Base-by-base conservation (phyloP, 2,329 filamentous ascomycete species). In the Hypomyces rosellus region DNA sequence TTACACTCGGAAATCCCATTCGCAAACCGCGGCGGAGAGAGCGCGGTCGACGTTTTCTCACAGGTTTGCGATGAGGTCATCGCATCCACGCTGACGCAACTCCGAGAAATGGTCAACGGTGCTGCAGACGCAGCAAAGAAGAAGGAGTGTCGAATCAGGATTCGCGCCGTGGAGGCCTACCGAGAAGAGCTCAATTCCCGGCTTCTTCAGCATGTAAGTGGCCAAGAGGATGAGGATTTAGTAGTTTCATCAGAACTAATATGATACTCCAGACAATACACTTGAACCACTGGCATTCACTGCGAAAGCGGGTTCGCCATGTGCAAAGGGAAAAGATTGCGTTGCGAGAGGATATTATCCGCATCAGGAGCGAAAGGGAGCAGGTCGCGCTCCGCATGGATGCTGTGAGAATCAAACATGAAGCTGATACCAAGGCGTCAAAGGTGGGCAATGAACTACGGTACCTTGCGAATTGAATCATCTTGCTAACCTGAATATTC, bases 371-470 rank as follows among this genome's bases (percentile, higher is more conserved):
- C 18, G 81, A 85, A 65, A 71, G 80, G 47, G 80, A 85, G 57
- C 75, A 84, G 55, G 76, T 85, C 7, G 80, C 77, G 5, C 64
- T 85, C 15, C 76, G 74, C 39, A 84, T 82, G 73, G 82, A 86
- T 55, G 78, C 79, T 7, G 69, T 84, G n/a, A 72, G 82, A 41
- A 74, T 74, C 34, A 76, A 74, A 57, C 81, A 85, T 50, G 80
- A 84, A 54, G 72, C 67, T 3, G 75, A 79, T 25, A 76, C 70
- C 46, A 73, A 72, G 53, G 69, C 75, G 50, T 72, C 76, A 48
- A 66, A 77, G 64, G 80, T 81, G 64, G 55, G 73, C 63, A 39
- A 40, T 13, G 13, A 13, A 30, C 2, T 34, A 8, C 6, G 13
- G 12, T 15, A 42, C 14, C 20, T 47, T 50, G 22, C 40, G 46